A percentile compares a stretch with the other conserved stretches of the same genome.
These are phyloP conservation scores for Alternaria brassicicola DNA, from an alignment of 2,329 filamentous ascomycete genomes.

Conservation along the genomic window DNA sequence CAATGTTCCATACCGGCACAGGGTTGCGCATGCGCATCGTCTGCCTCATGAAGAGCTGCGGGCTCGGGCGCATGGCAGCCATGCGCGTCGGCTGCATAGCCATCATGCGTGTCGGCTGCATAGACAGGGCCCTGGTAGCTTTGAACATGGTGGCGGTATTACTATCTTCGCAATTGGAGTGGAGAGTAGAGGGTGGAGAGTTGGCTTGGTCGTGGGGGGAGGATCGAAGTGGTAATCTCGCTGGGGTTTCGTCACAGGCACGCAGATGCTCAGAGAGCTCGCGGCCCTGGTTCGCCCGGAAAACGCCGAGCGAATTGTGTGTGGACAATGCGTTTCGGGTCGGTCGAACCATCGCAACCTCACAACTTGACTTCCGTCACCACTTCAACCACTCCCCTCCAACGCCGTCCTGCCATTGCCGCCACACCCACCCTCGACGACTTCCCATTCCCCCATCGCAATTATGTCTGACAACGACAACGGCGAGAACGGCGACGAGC, in stretches of 20 bases:
- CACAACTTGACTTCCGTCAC: conserved; percentile 41
- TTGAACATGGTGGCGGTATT: conserved; percentile 38
- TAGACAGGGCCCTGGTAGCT: conserved; percentile 47
- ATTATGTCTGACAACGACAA: conserved; percentile 77
- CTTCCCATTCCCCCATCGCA: conserved; percentile 51
- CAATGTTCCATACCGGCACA: conserved; percentile 68
- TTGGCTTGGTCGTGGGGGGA: conserved; percentile 26
- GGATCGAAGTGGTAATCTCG: conserved; percentile 25
- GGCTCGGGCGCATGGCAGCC: conserved; percentile 47
- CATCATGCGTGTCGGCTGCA: conserved; percentile 51
- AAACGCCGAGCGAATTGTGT: conserved; percentile 44
- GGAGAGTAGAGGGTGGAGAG: conserved; percentile 28
- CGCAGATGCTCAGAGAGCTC: conserved; percentile 27
- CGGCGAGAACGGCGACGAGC: conserved; percentile 67
- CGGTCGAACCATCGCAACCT: conserved; percentile 43
- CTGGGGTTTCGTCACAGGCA: conserved; percentile 40
- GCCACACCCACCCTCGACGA: conserved; percentile 24
- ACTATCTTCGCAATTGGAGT: conserved; percentile 27
- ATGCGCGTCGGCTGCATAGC: conserved; percentile 51
- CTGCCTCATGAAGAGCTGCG: conserved; percentile 46
- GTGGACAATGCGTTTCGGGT: conserved; percentile 43
- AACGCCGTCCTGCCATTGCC: conserved; percentile 39
- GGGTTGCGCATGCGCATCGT: conserved; percentile 63
- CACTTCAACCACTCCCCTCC: conserved; percentile 18
- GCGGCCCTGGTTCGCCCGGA: conserved; percentile 33